These are phyloP conservation scores for Protomyces arabidopsidicola DNA, from an alignment of 1,139 yeast species.

Conservation along the genomic window DNA sequence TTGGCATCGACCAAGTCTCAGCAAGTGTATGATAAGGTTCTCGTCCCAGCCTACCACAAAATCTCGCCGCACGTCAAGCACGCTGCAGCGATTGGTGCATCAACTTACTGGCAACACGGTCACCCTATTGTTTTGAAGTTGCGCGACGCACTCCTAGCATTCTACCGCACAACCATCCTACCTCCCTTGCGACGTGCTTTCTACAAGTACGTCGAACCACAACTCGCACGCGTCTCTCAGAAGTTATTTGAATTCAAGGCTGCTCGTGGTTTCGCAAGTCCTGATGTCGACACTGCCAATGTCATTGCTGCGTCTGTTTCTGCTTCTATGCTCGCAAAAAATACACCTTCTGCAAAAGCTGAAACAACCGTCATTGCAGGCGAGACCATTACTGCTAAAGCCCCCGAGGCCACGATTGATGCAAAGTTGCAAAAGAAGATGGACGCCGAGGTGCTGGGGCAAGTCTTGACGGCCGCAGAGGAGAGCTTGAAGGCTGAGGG, in stretches of 20 bases:
- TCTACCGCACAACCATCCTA: conserved; percentile 3
- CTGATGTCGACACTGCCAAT: conserved; percentile 5
- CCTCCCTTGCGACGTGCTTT: conserved; percentile 12
- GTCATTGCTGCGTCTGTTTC: conserved; percentile 15
- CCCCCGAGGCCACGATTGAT: neutral
- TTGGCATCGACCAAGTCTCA: neutral
- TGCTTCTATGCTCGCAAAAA: conserved; percentile 12
- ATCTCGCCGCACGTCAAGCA: conserved; percentile 10
- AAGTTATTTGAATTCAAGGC: conserved; percentile 24
- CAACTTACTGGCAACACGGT: neutral
- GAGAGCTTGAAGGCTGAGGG: conserved; percentile 13
- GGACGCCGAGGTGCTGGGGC: conserved; percentile 9
- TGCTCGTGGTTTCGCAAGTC: conserved; percentile 5
- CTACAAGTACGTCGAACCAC: conserved; percentile 26
- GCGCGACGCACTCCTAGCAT: neutral
- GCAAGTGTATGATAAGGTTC: neutral
- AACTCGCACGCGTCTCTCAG: conserved; percentile 18
- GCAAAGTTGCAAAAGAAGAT: conserved; percentile 13
- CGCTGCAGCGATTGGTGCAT: neutral
- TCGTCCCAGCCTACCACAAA: conserved; percentile 10
- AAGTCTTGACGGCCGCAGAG: conserved; percentile 18
- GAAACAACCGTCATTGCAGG: conserved; percentile 17
- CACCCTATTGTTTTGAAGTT: conserved; percentile 12
- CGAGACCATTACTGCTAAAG: conserved; percentile 5
- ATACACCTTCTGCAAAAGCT: neutral